Conservation (phyloP, 148 eudicot species). For the Cornus controversa region DNA sequence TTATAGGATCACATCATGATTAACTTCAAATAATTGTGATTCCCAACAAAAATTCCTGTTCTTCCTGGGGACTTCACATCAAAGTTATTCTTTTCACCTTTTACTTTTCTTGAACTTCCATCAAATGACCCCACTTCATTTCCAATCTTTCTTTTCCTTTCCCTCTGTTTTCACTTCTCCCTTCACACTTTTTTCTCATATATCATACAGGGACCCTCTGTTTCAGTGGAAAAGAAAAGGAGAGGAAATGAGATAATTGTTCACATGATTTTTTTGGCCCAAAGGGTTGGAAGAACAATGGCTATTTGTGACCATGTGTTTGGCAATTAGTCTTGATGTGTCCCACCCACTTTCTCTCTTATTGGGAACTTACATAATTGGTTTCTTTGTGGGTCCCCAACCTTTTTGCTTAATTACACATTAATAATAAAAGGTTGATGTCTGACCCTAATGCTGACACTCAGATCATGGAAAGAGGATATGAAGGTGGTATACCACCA, state of each 20-base stretch:
- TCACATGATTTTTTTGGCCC: neutral
- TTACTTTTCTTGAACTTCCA: neutral
- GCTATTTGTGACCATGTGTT: neutral
- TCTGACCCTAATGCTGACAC: neutral
- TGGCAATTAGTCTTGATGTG: neutral
- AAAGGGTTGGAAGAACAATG: neutral
- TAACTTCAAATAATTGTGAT: neutral
- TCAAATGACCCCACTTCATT: slow-evolving; percentile 1
- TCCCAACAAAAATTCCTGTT: neutral
- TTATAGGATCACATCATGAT: neutral
- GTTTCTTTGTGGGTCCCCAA: neutral
- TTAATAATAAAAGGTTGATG: neutral
- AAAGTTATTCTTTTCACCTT: neutral
- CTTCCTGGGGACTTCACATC: neutral
- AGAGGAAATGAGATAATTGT: neutral
- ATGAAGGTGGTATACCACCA: too few relatives aligned
- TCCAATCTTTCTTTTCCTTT: neutral
- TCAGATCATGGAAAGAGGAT: too few relatives aligned
- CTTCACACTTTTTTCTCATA: neutral
- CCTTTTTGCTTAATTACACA: neutral
- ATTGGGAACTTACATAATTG: neutral
- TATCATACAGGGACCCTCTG: neutral
- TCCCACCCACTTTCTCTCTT: slow-evolving; percentile 6
- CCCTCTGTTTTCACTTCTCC: too few relatives aligned
- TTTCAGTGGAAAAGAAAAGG: neutral